phyloP scores from a whole-genome alignment of 2,329 filamentous ascomycete species.

The Hymenoscyphus scutula region DNA sequence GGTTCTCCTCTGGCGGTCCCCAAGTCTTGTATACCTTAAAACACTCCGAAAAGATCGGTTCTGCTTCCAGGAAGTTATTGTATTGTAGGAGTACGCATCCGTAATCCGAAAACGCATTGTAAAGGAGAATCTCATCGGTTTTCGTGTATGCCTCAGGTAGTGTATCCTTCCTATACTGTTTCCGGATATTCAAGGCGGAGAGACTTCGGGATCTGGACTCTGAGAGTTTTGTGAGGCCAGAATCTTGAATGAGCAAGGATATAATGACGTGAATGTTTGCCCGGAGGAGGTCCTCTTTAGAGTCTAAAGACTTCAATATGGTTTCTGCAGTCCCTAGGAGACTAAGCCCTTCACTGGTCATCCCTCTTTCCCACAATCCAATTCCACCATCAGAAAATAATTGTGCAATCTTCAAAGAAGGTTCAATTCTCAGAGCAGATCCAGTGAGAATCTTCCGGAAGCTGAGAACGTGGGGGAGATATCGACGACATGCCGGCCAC shows the following conservation, averaged over 20 bases:
- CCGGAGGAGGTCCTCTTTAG: neutral
- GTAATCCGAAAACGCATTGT: slow-evolving; percentile 10
- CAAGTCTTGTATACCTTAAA: slow-evolving; percentile 18
- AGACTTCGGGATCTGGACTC: neutral
- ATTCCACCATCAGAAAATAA: neutral
- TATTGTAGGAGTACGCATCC: slow-evolving; percentile 22
- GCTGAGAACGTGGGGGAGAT: slow-evolving; percentile 11
- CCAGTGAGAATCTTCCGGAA: slow-evolving; percentile 1
- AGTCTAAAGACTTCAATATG: neutral
- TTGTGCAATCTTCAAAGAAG: neutral
- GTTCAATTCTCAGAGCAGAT: neutral
- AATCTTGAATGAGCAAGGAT: neutral
- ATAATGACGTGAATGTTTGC: slow-evolving; percentile 1
- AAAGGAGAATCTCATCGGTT: neutral
- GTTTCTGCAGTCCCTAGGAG: neutral
- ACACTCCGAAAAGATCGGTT: slow-evolving; percentile 17
- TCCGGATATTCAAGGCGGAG: neutral
- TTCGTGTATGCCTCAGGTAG: neutral
- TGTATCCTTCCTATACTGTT: neutral
- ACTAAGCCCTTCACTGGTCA: neutral
- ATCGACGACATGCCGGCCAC: slow-evolving; percentile 6
- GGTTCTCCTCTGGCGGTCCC: slow-evolving; percentile 21
- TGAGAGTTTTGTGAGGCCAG: neutral
- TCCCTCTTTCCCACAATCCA: neutral
- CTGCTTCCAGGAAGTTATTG: slow-evolving; percentile 23